Evolutionary conservation across 306 rosid species (phyloP), one percentile per base, ranked within the genome.

Genomic region (Quercus engelmannii): DNA sequence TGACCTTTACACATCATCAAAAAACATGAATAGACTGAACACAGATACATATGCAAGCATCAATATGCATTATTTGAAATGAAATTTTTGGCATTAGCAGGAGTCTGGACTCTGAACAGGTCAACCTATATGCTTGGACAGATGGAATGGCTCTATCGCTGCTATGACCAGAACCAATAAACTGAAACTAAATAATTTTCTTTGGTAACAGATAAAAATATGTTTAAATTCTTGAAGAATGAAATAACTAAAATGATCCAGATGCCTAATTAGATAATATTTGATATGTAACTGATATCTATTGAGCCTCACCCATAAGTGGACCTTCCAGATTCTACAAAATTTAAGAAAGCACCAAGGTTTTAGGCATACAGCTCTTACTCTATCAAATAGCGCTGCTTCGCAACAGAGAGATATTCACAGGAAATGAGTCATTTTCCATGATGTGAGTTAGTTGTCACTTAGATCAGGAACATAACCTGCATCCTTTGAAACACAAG

Each of bases 381-480:
- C 14, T 19, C 43, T 67, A 14, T 68, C 52, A 26, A 31, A 64
- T 31, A 65, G 3, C 73, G 23, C 25, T 56, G 38, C 78, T 43
- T 73, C 31, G 21, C 41, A 83, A 54, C 19, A 3, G 20, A 23
- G 62, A 79, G 67, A 71, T 18, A 28, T 77, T 43, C 73, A 76
- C 15, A 57, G 43, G 74, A 59, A 77, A 28, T 19, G 21, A 72
- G 75, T 73, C 57, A 54, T 55, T 64, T 56, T 68, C 74, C 77
- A 35, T 51, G 65, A 19, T 41, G 20, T 62, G 69, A 41, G 33
- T 61, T 78, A 83, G 77, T 58, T 71, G 54, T 33, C 7, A 33
- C 38, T 33, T 33, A 33, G 38, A 5, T 33, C 2, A 5, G 38
- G 6, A 33, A 33, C 38, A 33, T 33, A 33, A 33, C 38, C 7